Evolutionary conservation across 495 filamentous ascomycete genomes (phyloP).

Genomic region (Echria macrotheca): DNA sequence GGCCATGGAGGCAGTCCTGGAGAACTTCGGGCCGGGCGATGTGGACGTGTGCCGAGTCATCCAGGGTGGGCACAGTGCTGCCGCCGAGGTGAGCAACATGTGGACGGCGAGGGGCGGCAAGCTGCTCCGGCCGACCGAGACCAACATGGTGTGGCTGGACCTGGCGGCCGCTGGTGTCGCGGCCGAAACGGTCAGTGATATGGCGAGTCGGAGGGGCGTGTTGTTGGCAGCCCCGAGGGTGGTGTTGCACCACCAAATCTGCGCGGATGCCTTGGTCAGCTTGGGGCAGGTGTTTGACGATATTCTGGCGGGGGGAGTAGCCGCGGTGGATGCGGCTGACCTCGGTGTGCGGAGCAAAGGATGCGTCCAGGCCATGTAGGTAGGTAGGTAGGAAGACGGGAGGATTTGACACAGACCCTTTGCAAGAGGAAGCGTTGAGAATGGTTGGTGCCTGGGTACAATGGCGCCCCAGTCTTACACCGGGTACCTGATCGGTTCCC

Average conservation of each 20-base stretch:
- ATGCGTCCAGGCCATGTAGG: no score
- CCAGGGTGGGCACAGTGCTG: constrained; percentile 53
- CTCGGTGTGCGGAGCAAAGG: no score
- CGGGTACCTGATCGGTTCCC: no score
- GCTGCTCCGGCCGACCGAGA: constrained; percentile 56
- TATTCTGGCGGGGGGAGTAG: no score
- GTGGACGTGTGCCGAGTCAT: constrained; percentile 52
- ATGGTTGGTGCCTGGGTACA: no score
- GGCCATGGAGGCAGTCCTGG: constrained; percentile 49
- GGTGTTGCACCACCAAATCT: constrained; percentile 62
- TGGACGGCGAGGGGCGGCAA: constrained; percentile 58
- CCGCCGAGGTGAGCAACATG: constrained; percentile 54
- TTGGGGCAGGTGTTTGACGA: constrained; percentile 20
- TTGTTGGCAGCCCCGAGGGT: constrained; percentile 48
- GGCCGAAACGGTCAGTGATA: constrained; percentile 38
- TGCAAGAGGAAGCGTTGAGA: no score
- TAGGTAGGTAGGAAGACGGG: no score
- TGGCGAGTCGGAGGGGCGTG: constrained; percentile 47
- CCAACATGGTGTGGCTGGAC: constrained; percentile 89
- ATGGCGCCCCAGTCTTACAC: no score
- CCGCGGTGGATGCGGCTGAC: no score
- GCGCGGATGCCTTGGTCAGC: constrained; percentile 44
- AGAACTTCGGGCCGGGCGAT: constrained; percentile 57
- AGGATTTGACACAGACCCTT: no score
- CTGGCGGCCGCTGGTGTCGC: constrained; percentile 45